These are phyloP conservation scores for Linum lewisii DNA, from an alignment of 345 rosid species.

Conservation along the genomic window DNA sequence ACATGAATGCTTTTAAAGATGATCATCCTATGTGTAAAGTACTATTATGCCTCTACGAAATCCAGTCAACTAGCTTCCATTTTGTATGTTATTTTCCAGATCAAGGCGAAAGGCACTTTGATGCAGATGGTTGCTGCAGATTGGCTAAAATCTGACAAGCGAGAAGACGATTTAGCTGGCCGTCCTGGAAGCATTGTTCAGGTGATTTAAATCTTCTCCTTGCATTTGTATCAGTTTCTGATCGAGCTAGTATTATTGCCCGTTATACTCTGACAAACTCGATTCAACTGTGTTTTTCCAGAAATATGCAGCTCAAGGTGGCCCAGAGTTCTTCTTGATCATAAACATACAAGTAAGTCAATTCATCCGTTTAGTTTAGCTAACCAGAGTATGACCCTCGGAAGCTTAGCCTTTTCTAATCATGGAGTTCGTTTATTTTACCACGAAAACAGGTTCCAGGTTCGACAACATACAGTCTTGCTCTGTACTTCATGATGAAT, in stretches of 20 bases:
- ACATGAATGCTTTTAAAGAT: not conserved
- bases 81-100: constrained; percentile 29
- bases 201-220: constrained; percentile 26
- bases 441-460: constrained; percentile 97
- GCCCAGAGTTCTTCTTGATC: constrained; percentile 83
- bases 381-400: not conserved
- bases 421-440: constrained; percentile 4
- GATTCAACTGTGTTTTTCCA: constrained; percentile 22
- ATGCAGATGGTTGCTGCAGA: constrained; percentile 97
- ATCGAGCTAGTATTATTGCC: no score
- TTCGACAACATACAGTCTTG: constrained; percentile 73
- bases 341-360: constrained; percentile 71
- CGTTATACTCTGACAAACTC: not conserved
- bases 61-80: not conserved
- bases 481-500: constrained; percentile 81
- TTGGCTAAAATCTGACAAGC: constrained; percentile 84
- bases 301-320: constrained; percentile 90
- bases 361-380: no score
- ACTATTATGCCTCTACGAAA: not conserved
- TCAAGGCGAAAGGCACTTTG: constrained; percentile 75
- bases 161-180: constrained; percentile 84
- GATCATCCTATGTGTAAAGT: constrained; percentile 4
- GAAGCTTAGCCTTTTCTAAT: not conserved
- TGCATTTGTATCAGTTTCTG: no score
- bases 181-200: constrained; percentile 91